phyloP scores from a whole-genome alignment of 192 early-diverging fungal species.

The Rhizophlyctis rosea region DNA sequence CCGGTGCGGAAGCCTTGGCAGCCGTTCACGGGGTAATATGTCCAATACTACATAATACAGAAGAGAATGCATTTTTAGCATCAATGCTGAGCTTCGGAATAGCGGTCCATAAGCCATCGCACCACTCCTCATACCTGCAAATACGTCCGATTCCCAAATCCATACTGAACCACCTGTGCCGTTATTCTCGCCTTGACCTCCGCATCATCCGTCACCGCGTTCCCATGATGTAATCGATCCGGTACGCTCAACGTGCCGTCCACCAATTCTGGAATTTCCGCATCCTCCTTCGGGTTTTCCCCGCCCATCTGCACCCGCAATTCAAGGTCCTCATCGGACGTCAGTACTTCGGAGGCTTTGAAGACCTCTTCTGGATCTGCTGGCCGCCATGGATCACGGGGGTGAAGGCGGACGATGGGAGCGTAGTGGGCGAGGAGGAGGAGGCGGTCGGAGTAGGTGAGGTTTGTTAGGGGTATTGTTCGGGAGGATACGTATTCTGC shows the following conservation, averaged over 20 bases:
- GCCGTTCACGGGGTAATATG: constrained; percentile 29
- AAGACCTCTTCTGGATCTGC: constrained; percentile 19
- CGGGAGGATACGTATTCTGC: neutral
- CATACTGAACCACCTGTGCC: constrained; percentile 29
- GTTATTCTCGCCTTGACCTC: constrained; percentile 14
- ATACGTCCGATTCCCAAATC: constrained; percentile 18
- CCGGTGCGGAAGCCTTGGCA: constrained; percentile 31
- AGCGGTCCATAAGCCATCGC: too few species aligned
- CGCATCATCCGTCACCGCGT: neutral
- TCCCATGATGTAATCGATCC: neutral
- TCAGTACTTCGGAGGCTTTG: neutral
- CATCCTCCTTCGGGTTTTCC: neutral
- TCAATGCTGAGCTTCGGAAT: neutral
- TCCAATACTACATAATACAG: constrained; percentile 22
- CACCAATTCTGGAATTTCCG: neutral
- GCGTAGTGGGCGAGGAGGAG: constrained; percentile 13
- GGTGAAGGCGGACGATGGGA: constrained; percentile 24
- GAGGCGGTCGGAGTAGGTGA: constrained; percentile 14
- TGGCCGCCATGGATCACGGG: constrained; percentile 22
- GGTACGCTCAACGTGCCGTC: neutral
- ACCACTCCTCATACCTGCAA: constrained; percentile 17
- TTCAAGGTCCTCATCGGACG: neutral
- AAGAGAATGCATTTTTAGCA: neutral
- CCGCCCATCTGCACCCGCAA: too few species aligned
- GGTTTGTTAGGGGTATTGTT: neutral